Percentiles rank a stretch among this genome's conserved stretches.
phyloP scores from a whole-genome alignment of 2,329 filamentous ascomycete species.

The Neonectria magnoliae region DNA sequence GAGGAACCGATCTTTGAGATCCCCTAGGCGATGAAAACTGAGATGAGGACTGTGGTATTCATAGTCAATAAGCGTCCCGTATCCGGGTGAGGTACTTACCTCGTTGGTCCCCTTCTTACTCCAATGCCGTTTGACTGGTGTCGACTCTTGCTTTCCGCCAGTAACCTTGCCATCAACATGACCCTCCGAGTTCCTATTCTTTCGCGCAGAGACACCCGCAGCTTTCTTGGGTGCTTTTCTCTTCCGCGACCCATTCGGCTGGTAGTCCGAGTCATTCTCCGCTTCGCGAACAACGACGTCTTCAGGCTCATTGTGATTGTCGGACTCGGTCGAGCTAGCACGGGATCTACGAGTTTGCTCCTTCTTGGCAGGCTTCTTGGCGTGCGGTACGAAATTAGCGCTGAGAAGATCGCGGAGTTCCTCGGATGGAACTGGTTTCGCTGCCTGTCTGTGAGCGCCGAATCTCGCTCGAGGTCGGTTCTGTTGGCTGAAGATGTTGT shows the following conservation, averaged over 20 bases:
- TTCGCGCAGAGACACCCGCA: conserved; percentile 4
- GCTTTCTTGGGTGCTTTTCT: conserved; percentile 17
- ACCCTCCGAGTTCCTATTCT: conserved; percentile 2
- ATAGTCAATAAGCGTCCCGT: background rate
- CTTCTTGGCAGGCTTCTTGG: conserved; percentile 1
- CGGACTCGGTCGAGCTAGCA: background rate
- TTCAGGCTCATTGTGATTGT: background rate
- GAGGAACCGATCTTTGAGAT: background rate
- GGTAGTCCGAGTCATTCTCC: conserved; percentile 32
- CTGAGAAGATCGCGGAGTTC: conserved; percentile 23
- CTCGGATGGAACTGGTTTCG: background rate
- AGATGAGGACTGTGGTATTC: background rate
- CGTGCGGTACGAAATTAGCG: conserved; percentile 1
- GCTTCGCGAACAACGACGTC: conserved; percentile 21
- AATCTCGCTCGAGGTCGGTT: background rate
- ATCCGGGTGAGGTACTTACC: background rate
- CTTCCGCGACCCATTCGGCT: conserved; percentile 19
- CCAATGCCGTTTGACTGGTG: background rate
- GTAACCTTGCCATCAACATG: background rate
- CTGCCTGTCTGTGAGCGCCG: background rate
- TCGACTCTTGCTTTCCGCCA: background rate
- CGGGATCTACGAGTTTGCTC: background rate
- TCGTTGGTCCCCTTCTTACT: background rate
- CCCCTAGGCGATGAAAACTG: background rate
- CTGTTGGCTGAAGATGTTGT: background rate